A percentile compares a stretch with the other conserved stretches of the same genome.
Conservation (phyloP, 495 filamentous ascomycete genomes). For the Chaetomium tenue region DNA sequence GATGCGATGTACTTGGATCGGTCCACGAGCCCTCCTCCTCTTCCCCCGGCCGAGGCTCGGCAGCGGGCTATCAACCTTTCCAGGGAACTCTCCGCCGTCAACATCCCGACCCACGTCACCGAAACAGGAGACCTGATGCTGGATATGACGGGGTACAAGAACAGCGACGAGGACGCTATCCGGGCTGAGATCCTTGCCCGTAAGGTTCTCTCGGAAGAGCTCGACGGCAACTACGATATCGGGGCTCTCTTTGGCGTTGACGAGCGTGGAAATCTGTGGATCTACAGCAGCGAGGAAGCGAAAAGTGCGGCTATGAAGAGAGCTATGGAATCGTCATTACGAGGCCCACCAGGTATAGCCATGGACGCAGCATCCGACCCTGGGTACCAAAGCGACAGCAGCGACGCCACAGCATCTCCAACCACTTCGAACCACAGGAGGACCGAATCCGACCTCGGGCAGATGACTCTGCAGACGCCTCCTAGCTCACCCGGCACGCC, state of each 20-base stretch:
- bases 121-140: conserved; percentile 96
- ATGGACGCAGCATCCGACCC: conserved; percentile 85
- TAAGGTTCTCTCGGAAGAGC: conserved; percentile 91
- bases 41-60: conserved; percentile 73
- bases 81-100: conserved; percentile 80
- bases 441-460: conserved; percentile 67
- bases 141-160: conserved; percentile 96
- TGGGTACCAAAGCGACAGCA: conserved; percentile 83
- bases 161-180: conserved; percentile 84
- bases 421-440: conserved; percentile 42
- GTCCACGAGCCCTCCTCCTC: conserved; percentile 72
- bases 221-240: conserved; percentile 94
- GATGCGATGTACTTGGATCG: conserved; percentile 46
- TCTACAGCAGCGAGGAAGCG: conserved; percentile 95
- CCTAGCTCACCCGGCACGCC: conserved; percentile 69
- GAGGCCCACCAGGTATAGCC: conserved; percentile 51
- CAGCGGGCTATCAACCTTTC: conserved; percentile 81
- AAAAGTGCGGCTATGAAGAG: conserved; percentile 68
- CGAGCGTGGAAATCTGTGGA: conserved; percentile 95
- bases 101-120: conserved; percentile 87
- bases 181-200: conserved; percentile 89
- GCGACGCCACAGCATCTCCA: conserved; percentile 44
- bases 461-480: conserved; percentile 66
- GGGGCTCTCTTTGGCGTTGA: conserved; percentile 93
- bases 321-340: conserved; percentile 44